Conservation (phyloP, 2,329 filamentous ascomycete genomes). For the Claviceps sp. region DNA sequence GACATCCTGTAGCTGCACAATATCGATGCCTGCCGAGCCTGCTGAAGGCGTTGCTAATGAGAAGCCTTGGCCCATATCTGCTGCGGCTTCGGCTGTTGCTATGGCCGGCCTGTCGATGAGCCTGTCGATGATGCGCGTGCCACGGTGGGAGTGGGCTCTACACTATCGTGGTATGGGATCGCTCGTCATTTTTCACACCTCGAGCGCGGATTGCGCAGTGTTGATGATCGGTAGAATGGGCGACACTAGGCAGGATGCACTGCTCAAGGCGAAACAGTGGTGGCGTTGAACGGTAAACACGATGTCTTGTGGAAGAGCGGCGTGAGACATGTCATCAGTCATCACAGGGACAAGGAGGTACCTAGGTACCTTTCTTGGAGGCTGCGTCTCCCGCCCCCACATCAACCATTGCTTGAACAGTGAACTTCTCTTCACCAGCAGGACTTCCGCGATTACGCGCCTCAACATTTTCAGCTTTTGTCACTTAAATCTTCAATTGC, state of each 20-base stretch:
- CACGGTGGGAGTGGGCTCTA: background rate
- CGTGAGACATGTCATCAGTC: no score
- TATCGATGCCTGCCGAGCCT: constrained; percentile 84
- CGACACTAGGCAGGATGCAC: background rate
- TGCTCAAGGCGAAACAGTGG: background rate
- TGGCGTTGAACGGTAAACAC: background rate
- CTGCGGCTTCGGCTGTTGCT: background rate
- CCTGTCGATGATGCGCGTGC: background rate
- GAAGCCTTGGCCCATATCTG: constrained; percentile 85
- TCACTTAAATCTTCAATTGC: background rate
- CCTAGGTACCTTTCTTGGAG: no score
- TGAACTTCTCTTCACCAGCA: no score
- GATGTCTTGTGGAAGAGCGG: no score
- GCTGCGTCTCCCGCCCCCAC: no score
- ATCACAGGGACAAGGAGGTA: no score
- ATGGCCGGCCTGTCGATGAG: no score
- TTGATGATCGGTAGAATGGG: background rate
- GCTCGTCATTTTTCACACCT: constrained; percentile 3
- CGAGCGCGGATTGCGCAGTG: background rate
- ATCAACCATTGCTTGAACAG: no score
- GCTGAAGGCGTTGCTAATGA: constrained; percentile 84
- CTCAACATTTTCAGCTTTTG: no score
- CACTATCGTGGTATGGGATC: constrained; percentile 1
- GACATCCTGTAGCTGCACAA: constrained; percentile 80
- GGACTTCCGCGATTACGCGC: no score